phyloP scores from a whole-genome alignment of 2,329 filamentous ascomycete genomes.

The Septoria petroselini region DNA sequence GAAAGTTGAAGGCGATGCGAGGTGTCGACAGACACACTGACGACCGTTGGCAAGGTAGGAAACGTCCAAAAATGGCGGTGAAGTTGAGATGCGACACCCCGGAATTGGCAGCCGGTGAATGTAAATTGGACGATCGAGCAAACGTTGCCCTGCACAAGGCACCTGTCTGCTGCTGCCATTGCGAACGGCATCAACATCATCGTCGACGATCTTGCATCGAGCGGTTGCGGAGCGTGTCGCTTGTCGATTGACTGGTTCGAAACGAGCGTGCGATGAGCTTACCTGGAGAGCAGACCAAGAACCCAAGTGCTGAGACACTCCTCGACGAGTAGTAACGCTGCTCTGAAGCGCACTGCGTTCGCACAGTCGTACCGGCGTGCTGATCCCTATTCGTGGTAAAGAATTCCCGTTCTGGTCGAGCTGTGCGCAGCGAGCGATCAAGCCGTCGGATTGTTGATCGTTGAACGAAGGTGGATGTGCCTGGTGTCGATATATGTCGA shows the following conservation, averaged over 20 bases:
- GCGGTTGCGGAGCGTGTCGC: neutral
- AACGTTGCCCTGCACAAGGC: too few relatives aligned
- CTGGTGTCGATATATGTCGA: conserved; percentile 27
- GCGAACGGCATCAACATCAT: too few relatives aligned
- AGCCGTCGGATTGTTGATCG: conserved; percentile 19
- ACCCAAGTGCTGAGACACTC: neutral
- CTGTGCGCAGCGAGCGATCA: conserved; percentile 18
- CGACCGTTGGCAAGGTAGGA: too few relatives aligned
- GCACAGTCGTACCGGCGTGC: conserved; percentile 18
- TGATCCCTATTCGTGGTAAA: conserved; percentile 12
- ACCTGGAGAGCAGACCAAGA: neutral
- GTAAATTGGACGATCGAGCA: too few relatives aligned
- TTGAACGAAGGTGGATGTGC: conserved; percentile 23
- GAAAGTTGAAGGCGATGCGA: too few relatives aligned
- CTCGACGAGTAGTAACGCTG: neutral
- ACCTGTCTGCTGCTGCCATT: too few relatives aligned
- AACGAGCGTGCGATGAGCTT: neutral
- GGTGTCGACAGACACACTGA: too few relatives aligned
- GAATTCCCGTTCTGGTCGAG: conserved; percentile 12
- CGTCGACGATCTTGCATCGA: too few relatives aligned
- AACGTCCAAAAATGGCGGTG: too few relatives aligned
- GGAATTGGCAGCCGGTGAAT: too few relatives aligned
- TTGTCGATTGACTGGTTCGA: neutral
- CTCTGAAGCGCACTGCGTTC: neutral
- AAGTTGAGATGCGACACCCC: too few relatives aligned